Base-by-base conservation (phyloP, 805 yeast species). In the Cyberlindnera bimundalis region DNA sequence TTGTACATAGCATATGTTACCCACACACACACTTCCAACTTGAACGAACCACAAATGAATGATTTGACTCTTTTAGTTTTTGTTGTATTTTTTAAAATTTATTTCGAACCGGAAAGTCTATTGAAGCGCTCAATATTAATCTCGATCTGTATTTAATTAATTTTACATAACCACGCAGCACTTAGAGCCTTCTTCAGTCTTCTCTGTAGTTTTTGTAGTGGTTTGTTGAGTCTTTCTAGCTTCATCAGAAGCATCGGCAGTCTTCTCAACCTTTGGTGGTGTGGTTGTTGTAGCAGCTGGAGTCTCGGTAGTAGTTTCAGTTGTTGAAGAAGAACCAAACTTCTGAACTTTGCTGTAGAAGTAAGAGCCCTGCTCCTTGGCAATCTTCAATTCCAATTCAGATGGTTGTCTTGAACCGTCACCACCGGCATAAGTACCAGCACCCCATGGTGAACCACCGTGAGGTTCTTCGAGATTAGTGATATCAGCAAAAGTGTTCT, bases 391-490 rank as follows among this genome's bases (percentile, higher is more conserved):
- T 64, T 87, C 96, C 41, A 81, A 65, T 15, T 68, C 72, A 34
- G 79, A 52, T 24, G 88, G 83, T 49, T 68, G 66, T 68, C 93
- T 78, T 7, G 84, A 74, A 35, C 95, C 95, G 58, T 83, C 91
- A 36, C 73, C 68, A 35, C 79, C 86, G 26, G 95, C 89, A 53
- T 73, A 70, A 28, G 85, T 67, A 51, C 95, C 95, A 29, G 95
- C 81, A 60, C 95, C 96, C 87, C 89, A 87, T 34, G 95, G 78
- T 17, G 88, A 75, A 37, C 84, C 84, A 47, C 95, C 95, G 58
- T 83, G 93, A 32, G 78, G 71, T 65, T 84, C 87, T 3, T 72
- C 76, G 29, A 79, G 54, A 61, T 70, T 70, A 28, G 84, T 64
- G 44, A 81, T 53, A 48, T 71, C 71, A 9, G 73, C 71, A 62